Percentiles rank a stretch among this genome's conserved stretches.
These are phyloP conservation scores for Plantago rigida DNA, from an alignment of 305 asterid genomes.

Conservation along the genomic window DNA sequence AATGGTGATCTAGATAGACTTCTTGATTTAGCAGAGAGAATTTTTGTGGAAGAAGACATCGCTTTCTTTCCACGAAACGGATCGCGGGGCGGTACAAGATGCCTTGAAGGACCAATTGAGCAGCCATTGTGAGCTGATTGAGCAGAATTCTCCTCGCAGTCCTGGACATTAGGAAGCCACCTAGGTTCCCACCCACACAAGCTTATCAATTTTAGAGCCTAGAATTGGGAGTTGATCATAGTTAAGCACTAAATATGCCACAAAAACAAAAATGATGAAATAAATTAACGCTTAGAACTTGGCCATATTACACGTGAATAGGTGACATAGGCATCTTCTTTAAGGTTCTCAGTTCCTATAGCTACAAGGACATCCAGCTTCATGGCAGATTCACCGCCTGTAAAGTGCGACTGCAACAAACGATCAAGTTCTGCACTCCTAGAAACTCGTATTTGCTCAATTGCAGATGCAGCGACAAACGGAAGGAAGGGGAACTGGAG, in stretches of 20 bases:
- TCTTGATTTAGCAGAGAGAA: constrained; percentile 49
- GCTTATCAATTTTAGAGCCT: constrained; percentile 94
- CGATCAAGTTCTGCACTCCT: constrained; percentile 82
- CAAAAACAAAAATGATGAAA: not conserved
- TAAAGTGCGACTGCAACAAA: constrained; percentile 59
- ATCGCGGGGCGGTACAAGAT: constrained; percentile 59
- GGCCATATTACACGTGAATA: constrained; percentile 64
- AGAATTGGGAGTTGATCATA: constrained; percentile 26
- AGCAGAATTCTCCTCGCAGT: constrained; percentile 96
- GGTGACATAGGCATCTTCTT: constrained; percentile 57
- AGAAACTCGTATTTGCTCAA: constrained; percentile 68
- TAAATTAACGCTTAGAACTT: constrained; percentile 22
- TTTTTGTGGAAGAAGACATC: constrained; percentile 57
- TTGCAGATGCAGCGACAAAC: constrained; percentile 61
- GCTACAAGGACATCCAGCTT: constrained; percentile 47
- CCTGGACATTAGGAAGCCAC: constrained; percentile 99
- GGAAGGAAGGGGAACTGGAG: constrained; percentile 93
- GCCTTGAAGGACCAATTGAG: constrained; percentile 66
- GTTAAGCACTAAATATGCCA: constrained; percentile 16
- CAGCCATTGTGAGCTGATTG: constrained; percentile 86
- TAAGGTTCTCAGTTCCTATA: constrained; percentile 45
- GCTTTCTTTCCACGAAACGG: constrained; percentile 75
- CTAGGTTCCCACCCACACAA: constrained; percentile 99
- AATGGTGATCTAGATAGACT: constrained; percentile 74
- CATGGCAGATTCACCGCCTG: constrained; percentile 62